phyloP scores from a whole-genome alignment of 257 asterid species.

The Capsicum rhomboideum region DNA sequence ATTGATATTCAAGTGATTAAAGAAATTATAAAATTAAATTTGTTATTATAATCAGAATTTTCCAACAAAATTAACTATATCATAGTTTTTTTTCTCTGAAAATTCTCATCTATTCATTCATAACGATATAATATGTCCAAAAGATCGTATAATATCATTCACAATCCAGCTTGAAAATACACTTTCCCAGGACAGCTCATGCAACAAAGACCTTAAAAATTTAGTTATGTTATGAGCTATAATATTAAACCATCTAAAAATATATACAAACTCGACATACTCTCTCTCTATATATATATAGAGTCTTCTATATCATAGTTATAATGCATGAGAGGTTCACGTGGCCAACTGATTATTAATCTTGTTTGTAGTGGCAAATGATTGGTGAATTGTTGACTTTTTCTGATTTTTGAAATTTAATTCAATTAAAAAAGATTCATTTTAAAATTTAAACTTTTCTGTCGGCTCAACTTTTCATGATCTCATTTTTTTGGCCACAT shows the following conservation, averaged over 20 bases:
- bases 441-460: background rate
- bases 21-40: background rate
- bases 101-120: too few species aligned
- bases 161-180: too few species aligned
- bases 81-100: background rate
- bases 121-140: too few species aligned
- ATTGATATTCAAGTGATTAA: background rate
- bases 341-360: background rate
- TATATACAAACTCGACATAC: too few species aligned
- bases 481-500: background rate
- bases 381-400: background rate
- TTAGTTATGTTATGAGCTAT: too few species aligned
- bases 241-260: too few species aligned
- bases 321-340: background rate
- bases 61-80: background rate
- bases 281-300: too few species aligned
- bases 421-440: background rate
- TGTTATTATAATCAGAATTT: background rate
- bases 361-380: constrained; percentile 1
- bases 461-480: background rate
- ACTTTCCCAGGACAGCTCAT: too few species aligned
- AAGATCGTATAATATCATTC: too few species aligned
- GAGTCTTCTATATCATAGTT: background rate
- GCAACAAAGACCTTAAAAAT: too few species aligned
- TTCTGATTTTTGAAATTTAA: background rate